Base-by-base conservation (phyloP, 805 yeast species). In the Kazachstania martiniae region DNA sequence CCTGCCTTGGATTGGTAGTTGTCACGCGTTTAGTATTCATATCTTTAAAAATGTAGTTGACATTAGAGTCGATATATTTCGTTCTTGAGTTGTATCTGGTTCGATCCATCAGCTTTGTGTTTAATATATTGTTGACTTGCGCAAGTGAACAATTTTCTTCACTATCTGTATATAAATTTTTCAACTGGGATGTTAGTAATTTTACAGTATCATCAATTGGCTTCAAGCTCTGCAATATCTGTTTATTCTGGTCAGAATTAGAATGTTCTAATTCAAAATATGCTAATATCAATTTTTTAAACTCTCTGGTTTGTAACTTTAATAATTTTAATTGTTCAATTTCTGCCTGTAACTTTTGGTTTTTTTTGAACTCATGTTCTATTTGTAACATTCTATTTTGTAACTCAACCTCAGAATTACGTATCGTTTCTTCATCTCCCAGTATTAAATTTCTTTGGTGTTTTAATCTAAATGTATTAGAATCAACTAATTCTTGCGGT, bases 401-500 rank as follows among this genome's bases (percentile, higher is more conserved):
- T n/a, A 52, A 25, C 17, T 41, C 37, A 8, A 21, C 28, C 13
- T 35, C 39, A 14, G 40, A 35, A 3, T 39, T 19, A 3, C 34
- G 36, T 8, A 34, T 28, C 19, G 39, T 32, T 6, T 24, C 24
- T 5, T 36, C 35, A 24, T 42, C 36, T 1, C 40, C 42, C 44
- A 44, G 21, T 3, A 38, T 58, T n/a, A 80, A 45, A 2, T 66
- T 72, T 32, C 70, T 66, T 36, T 87, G 91, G 48, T 84, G 91
- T 31, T 66, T 66, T 29, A 86, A 59, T 29, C 78, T 56, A 34
- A 87, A 59, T 63, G 72, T 74, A 5, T 94, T 93, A 9, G 61
- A 70, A 3, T 66, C 67, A 1, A 79, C 64, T 21, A 83, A 60
- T 10, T 75, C 80, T 4, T 56, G 57, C 0, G 95, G 94, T 12